Percentiles rank a stretch among this genome's conserved stretches.
Conservation (phyloP, 768 basidiomycete genomes). For the Suillus variegatus region DNA sequence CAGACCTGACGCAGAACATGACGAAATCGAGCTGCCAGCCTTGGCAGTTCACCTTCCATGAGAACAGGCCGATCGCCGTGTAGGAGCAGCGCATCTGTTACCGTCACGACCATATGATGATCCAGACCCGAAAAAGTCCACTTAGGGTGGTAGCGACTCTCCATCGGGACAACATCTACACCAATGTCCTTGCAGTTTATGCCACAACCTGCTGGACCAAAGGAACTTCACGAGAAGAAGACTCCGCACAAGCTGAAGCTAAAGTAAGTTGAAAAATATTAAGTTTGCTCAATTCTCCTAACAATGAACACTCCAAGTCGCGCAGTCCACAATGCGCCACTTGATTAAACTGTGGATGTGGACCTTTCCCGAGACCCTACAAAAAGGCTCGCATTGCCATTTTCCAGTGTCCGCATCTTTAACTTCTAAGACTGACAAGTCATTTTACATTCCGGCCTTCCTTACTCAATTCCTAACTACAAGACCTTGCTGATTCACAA, state of each 20-base stretch:
- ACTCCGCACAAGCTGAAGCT: not conserved
- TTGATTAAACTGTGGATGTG: not conserved
- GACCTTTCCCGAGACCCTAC: not conserved
- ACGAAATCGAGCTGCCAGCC: not conserved
- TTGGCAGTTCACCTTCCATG: not conserved
- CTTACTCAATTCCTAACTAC: not conserved
- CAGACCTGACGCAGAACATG: not conserved
- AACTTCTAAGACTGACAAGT: not conserved
- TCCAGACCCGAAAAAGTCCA: not conserved
- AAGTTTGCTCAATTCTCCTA: not conserved
- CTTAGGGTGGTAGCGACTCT: not conserved
- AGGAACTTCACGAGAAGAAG: not conserved
- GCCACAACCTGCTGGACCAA: not conserved
- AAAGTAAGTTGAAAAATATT: not conserved
- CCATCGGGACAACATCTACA: not conserved
- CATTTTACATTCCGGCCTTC: too few relatives aligned
- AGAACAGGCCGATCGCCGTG: not conserved
- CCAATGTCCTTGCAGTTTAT: not conserved
- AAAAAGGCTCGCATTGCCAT: not conserved
- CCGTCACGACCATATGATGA: not conserved
- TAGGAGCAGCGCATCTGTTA: not conserved
- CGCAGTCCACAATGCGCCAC: constrained; percentile 11
- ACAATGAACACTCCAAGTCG: constrained; percentile 10
- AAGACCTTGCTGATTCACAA: not conserved
- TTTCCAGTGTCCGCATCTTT: not conserved